These are phyloP conservation scores for Megacollybia marginata DNA, from an alignment of 768 basidiomycete species.

Conservation along the genomic window DNA sequence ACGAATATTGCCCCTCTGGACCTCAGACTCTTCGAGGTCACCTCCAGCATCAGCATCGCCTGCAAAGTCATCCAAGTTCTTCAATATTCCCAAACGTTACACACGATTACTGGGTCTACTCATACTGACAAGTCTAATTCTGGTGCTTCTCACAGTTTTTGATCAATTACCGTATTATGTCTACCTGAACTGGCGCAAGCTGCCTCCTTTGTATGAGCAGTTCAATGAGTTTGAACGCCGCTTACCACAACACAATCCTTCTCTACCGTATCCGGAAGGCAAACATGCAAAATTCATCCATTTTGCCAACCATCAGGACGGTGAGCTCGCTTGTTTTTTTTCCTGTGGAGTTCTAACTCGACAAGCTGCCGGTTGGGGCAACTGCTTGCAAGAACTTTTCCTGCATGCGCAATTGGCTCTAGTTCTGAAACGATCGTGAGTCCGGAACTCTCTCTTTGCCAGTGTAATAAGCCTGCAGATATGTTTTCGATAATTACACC, in stretches of 20 bases:
- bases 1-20: too few relatives aligned
- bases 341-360: conserved; percentile 14
- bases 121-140: too few relatives aligned
- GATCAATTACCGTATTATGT: too few relatives aligned
- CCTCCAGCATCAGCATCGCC: too few relatives aligned
- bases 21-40: too few relatives aligned
- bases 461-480: conserved; percentile 13
- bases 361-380: conserved; percentile 53
- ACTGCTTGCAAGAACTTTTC: conserved; percentile 51
- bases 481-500: conserved; percentile 54
- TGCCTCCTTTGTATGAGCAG: conserved; percentile 37
- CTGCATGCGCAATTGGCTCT: conserved; percentile 44
- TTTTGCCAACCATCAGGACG: conserved; percentile 38
- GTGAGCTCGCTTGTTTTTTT: conserved; percentile 29
- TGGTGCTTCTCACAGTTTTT: too few relatives aligned
- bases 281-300: conserved; percentile 37
- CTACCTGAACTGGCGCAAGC: too few relatives aligned
- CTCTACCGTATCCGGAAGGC: conserved; percentile 32
- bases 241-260: conserved; percentile 37
- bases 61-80: too few relatives aligned
- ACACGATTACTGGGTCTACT: too few relatives aligned
- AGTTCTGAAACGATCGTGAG: conserved; percentile 41
- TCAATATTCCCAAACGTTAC: too few relatives aligned
- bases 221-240: conserved; percentile 35
- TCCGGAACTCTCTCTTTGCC: neutral